A percentile compares a stretch with the other conserved stretches of the same genome.
Conservation (phyloP, 2,329 filamentous ascomycete species). For the Domatiomyces globalis region DNA sequence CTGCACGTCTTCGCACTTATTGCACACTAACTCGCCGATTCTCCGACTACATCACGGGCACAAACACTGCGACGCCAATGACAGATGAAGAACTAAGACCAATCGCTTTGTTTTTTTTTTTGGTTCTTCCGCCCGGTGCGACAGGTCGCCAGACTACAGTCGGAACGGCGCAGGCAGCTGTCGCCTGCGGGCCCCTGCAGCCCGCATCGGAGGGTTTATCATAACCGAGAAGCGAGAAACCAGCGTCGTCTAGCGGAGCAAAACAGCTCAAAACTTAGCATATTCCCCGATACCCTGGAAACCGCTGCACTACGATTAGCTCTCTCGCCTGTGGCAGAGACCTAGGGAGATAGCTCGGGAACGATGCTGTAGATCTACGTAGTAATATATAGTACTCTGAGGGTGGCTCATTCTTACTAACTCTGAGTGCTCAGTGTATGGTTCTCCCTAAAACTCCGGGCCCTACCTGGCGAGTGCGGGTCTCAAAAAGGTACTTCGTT, state of each 20-base stretch:
- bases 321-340: not conserved
- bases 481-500: not conserved
- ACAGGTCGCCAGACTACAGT: not conserved
- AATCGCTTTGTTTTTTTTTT: not conserved
- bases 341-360: not conserved
- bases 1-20: not conserved
- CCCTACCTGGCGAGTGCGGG: not conserved
- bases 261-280: not conserved
- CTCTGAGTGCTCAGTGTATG: not conserved
- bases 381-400: not conserved
- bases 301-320: not conserved
- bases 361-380: not conserved
- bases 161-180: not conserved
- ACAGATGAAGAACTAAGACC: not conserved
- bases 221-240: not conserved
- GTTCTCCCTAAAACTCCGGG: not conserved
- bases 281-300: slow-evolving; percentile 1
- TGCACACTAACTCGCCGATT: not conserved
- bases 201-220: not conserved
- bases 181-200: not conserved
- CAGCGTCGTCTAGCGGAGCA: not conserved
- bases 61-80: not conserved
- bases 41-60: not conserved
- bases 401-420: not conserved
- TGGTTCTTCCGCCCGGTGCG: not conserved